phyloP scores from a whole-genome alignment of 768 basidiomycete species.

The Mycena leptocephala region DNA sequence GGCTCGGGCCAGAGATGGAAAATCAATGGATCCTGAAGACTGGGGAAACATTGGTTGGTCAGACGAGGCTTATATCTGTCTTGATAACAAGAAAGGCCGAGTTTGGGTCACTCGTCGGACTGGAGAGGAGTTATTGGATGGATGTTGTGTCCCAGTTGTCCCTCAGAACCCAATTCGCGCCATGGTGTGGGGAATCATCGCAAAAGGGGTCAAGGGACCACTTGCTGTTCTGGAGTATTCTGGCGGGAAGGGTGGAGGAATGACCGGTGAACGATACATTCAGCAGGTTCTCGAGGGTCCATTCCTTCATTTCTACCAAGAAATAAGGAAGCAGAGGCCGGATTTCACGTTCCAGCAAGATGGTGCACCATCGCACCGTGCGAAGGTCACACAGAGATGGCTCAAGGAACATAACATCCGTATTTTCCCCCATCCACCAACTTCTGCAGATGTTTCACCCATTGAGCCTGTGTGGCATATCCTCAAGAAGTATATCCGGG shows the following conservation, averaged over 20 bases:
- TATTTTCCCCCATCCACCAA: conserved; percentile 22
- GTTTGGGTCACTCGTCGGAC: conserved; percentile 46
- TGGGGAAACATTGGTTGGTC: conserved; percentile 45
- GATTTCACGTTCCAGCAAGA: conserved; percentile 32
- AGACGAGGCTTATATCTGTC: conserved; percentile 46
- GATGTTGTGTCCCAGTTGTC: conserved; percentile 25
- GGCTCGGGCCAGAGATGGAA: conserved; percentile 26
- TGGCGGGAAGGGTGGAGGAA: conserved; percentile 32
- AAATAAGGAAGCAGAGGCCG: conserved; percentile 3
- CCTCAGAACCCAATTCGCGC: conserved; percentile 26
- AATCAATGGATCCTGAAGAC: conserved; percentile 28
- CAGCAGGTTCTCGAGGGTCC: conserved; percentile 27
- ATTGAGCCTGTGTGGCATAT: conserved; percentile 30
- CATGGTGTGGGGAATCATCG: conserved; percentile 3
- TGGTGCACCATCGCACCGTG: conserved; percentile 20
- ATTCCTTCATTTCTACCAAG: neutral
- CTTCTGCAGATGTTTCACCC: conserved; percentile 24
- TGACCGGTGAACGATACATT: conserved; percentile 23
- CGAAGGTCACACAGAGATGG: conserved; percentile 20
- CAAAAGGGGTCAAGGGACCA: conserved; percentile 30
- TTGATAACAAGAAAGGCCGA: conserved; percentile 37
- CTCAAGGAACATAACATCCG: neutral
- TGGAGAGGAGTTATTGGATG: conserved; percentile 33
- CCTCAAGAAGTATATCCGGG: conserved; percentile 16
- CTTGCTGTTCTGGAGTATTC: conserved; percentile 34